Evolutionary conservation across 495 filamentous ascomycete species (phyloP), one percentile per base, ranked within the genome.

Genomic region (Hypoxylon perforatum): DNA sequence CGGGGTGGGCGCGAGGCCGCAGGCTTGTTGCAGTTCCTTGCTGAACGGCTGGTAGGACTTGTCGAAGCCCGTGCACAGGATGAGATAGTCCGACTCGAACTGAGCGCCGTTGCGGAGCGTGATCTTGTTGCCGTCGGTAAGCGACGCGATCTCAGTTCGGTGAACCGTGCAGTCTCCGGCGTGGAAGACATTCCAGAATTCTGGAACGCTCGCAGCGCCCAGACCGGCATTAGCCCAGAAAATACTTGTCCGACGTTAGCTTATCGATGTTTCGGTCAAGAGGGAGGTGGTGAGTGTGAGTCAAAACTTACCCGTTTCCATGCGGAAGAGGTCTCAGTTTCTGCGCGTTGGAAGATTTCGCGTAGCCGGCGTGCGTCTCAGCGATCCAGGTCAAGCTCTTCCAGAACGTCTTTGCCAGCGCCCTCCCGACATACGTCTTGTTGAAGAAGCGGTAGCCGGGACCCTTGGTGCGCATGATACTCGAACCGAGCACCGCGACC

Each of bases 141-240:
- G 59, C 1, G 53, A 56, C 11, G 39, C 41, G 49, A 72, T 72
- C 48, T 52, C 48, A 38, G 63, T 70, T 9, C 70, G 57, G 28
- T 71, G 62, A 18, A 82, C 62, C 17, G 74, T 80, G 42, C 73
- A 67, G 36, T 80, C 70, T 4, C 75, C 76, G 12, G 51, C 58
- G 61, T 81, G 79, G 35, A 82, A 63, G 1, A 70, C 59, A 35
- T 67, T 74, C 76, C 77, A 78, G 65, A 74, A 80, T 45, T 78
- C 65, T 15, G 71, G 69, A 7, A 77, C 66, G 14, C 62, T 73
- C 36, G 71, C 76, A 6, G 74, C 45, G 5, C 80, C 80, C 9
- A 82, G 57, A 19, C 75, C 76, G 0, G 76, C 68, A 28, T 73
- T 68, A 14, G 67, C 65, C 78, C 78, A 81, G 61, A 80, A 81